Base-by-base conservation (phyloP, 805 yeast species). In the Saccharomycopsis sp. region DNA sequence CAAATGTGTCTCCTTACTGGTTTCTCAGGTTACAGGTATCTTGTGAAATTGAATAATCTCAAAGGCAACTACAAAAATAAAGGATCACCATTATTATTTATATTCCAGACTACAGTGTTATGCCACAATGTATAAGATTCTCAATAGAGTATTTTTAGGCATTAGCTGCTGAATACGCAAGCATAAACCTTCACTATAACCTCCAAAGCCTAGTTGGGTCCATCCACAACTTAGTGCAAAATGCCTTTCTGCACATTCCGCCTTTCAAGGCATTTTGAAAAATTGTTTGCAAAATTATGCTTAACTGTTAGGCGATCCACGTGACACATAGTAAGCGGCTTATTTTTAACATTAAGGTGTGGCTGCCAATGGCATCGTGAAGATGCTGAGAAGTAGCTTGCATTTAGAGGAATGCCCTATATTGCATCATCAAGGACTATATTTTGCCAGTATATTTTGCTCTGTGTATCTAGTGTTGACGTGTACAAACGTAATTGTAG, bases 211-310 rank as follows among this genome's bases (percentile, higher is more conserved):
- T 44, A 44, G 49, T 44, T 44, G 22, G 20, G 19, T 17, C 19
- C 19, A 44, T 44, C 49, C 49, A 44, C 49, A 44, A 3, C 5
- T 44, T 17, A 44, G 49, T 44, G 19, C 22, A 44, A 44, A 44
- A 44, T 19, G 49, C 49, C 49, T 44, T 44, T 44, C 22, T 44
- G 22, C 19, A 44, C 49, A 44, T 44, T 44, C 49, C 49, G 22
- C 38, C 38, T 7, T 29, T 12, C 38, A 29, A 29, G 38, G 38
- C 38, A 29, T 29, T 29, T 29, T 29, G 38, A 29, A 29, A 29
- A 29, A 7, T 29, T 29, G 38, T 29, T 29, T 29, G 38, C 38
- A 29, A 29, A 29, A 29, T 7, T 29, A 29, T 29, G 38, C 38
- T 29, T 29, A 29, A 12, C 12, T 12, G 38, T 29, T 5, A 29